Conservation (phyloP, 1,284 basidiomycete genomes). For the Cryptococcus sp. region DNA sequence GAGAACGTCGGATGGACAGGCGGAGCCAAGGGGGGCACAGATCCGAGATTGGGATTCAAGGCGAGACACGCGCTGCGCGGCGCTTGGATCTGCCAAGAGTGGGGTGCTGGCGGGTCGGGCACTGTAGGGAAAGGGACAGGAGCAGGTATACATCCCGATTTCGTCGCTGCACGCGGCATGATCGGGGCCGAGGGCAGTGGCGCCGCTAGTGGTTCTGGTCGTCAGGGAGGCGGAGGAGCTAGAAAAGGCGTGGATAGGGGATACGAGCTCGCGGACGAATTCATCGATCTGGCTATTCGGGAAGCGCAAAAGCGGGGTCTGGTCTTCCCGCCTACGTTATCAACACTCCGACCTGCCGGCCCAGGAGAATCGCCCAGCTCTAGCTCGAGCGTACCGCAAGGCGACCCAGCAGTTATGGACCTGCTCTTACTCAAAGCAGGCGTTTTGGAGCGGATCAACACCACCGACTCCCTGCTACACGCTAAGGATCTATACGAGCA, state of each 20-base stretch:
- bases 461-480: conserved; percentile 60
- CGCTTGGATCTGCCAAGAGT: conserved; percentile 75
- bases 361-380: conserved; percentile 15
- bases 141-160: conserved; percentile 29
- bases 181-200: conserved; percentile 12
- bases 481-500: conserved; percentile 66
- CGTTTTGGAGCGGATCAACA: conserved; percentile 69
- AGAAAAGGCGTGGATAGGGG: conserved; percentile 38
- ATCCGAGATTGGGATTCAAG: conserved; percentile 66
- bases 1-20: conserved; percentile 74
- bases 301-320: conserved; percentile 39
- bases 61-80: conserved; percentile 68
- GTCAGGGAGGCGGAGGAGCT: not conserved
- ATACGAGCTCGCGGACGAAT: conserved; percentile 50
- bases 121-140: conserved; percentile 28
- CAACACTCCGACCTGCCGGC: conserved; percentile 15
- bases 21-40: conserved; percentile 68
- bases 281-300: conserved; percentile 40
- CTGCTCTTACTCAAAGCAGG: conserved; percentile 66
- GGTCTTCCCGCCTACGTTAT: conserved; percentile 41
- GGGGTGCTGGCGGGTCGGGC: conserved; percentile 61
- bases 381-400: conserved; percentile 12
- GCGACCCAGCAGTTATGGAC: conserved; percentile 59
- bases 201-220: not conserved
- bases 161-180: conserved; percentile 29